These are phyloP conservation scores for Alloteropsis semialata DNA, from an alignment of 176 grass and related monocot genomes.

Conservation along the genomic window DNA sequence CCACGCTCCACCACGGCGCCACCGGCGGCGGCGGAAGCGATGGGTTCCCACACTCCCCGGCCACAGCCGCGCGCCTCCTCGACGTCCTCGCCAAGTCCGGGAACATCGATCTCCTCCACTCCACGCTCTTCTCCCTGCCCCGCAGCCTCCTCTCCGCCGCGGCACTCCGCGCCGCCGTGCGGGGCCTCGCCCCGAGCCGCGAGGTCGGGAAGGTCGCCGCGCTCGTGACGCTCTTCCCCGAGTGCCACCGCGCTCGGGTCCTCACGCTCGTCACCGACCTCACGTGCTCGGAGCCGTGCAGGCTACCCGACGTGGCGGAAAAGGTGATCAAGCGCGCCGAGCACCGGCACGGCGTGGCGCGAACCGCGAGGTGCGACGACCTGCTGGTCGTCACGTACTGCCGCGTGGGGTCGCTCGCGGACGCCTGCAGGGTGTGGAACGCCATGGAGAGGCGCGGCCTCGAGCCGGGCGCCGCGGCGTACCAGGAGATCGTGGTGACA, in stretches of 20 bases:
- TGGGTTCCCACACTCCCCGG: conserved; percentile 59
- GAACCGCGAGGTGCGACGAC: conserved; percentile 39
- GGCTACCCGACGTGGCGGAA: conserved; percentile 64
- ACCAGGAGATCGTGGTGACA: conserved; percentile 63
- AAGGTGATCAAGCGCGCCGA: conserved; percentile 51
- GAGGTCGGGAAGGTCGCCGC: conserved; percentile 64
- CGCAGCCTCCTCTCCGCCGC: conserved; percentile 30
- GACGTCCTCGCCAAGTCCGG: conserved; percentile 59
- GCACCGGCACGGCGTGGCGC: conserved; percentile 48
- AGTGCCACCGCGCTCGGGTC: background rate
- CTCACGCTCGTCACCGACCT: conserved; percentile 45
- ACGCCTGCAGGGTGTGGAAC: conserved; percentile 74
- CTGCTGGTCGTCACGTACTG: conserved; percentile 63
- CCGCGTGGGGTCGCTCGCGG: conserved; percentile 47
- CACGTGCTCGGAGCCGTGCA: conserved; percentile 48
- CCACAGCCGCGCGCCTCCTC: conserved; percentile 57
- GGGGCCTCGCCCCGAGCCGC: conserved; percentile 41
- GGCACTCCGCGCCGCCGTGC: conserved; percentile 42
- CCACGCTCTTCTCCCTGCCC: conserved; percentile 37
- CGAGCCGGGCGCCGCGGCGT: conserved; percentile 47
- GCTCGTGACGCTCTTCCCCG: conserved; percentile 51
- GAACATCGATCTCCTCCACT: conserved; percentile 67
- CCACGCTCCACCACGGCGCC: conserved; percentile 1
- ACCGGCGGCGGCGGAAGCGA: background rate
- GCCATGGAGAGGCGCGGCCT: conserved; percentile 43